Evolutionary conservation across 768 basidiomycete species (phyloP).

Genomic region (Rhodotorula diobovata): DNA sequence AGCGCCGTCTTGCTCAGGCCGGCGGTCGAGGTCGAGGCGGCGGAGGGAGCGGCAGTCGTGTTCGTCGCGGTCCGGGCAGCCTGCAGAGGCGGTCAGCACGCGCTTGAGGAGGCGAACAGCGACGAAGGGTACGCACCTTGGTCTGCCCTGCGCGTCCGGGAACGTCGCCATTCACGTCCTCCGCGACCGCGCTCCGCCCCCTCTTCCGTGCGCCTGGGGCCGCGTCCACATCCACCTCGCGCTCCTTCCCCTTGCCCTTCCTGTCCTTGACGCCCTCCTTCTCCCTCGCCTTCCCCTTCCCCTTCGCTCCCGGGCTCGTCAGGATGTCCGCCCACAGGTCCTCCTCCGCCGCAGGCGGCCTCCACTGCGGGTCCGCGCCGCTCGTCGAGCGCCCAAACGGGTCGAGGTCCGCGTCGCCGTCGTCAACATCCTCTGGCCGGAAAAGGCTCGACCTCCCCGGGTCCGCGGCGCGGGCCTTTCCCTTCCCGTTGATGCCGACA

Average conservation of each 20-base stretch:
- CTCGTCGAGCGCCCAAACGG: not conserved
- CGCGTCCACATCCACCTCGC: not conserved
- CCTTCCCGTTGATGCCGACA: not conserved
- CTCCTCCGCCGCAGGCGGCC: not conserved
- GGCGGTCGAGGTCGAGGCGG: not conserved
- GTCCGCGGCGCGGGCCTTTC: not conserved
- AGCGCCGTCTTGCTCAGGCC: conserved; percentile 9
- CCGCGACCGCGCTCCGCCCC: not conserved
- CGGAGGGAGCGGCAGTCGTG: not conserved
- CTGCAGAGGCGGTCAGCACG: not conserved
- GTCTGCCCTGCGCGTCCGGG: not conserved
- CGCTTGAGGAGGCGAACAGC: too few species aligned
- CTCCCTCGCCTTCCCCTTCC: conserved; percentile 1
- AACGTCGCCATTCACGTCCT: not conserved
- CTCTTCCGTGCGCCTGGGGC: not conserved
- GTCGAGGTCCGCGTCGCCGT: not conserved
- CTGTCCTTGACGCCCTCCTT: not conserved
- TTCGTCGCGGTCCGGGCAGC: not conserved
- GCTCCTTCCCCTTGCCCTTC: conserved; percentile 2
- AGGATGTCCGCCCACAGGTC: conserved; percentile 18
- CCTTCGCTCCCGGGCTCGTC: not conserved
- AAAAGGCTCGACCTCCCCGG: not conserved
- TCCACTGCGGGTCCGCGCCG: not conserved
- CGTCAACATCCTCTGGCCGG: not conserved
- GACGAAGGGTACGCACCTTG: not conserved